Evolutionary conservation across 73 alveolate species (phyloP).

Genomic region (Symbiodinium pilosum): DNA sequence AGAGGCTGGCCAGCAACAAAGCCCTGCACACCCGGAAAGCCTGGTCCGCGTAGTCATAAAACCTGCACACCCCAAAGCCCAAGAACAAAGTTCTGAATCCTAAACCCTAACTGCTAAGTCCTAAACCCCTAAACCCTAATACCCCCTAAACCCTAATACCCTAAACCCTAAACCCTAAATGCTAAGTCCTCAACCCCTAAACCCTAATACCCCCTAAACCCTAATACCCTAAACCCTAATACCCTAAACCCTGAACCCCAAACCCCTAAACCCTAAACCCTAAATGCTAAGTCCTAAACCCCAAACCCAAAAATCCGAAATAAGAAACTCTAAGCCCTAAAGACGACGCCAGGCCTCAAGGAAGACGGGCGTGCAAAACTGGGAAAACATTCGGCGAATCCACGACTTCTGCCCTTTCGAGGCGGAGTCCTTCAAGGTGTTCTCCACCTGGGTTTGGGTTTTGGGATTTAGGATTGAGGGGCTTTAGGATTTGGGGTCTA

Average conservation of each 20-base stretch:
- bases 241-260: background rate
- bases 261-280: background rate
- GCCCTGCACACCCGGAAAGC: too few species aligned
- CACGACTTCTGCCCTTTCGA: constrained; percentile 45
- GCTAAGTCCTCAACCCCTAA: too few species aligned
- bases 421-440: constrained; percentile 91
- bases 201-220: too few species aligned
- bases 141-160: too few species aligned
- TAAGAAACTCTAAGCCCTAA: background rate
- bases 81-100: background rate
- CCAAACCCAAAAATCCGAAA: background rate
- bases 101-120: background rate
- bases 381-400: constrained; percentile 87
- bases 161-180: too few species aligned
- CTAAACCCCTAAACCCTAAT: background rate
- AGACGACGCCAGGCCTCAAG: constrained; percentile 6
- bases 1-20: too few species aligned
- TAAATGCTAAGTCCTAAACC: background rate
- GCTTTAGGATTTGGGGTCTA: background rate
- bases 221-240: background rate
- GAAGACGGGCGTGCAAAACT: constrained; percentile 90
- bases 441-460: constrained; percentile 52
- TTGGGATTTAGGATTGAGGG: too few species aligned
- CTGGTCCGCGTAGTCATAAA: too few species aligned
- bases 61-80: background rate